phyloP scores from a whole-genome alignment of 306 rosid species.

The Begonia masoniana region DNA sequence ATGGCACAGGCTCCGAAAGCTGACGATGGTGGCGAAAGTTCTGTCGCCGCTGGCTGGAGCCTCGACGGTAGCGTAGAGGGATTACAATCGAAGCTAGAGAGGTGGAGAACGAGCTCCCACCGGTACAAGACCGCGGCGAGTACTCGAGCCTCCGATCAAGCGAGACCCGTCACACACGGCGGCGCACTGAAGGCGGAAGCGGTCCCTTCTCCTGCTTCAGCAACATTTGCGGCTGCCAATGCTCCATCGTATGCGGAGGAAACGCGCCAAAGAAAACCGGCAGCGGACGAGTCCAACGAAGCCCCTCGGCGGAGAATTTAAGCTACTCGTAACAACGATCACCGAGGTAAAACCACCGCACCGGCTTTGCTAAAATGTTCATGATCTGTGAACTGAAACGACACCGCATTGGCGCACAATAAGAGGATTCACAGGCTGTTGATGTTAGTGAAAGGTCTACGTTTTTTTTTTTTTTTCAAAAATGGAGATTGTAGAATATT shows the following conservation, averaged over 20 bases:
- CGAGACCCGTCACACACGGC: conserved; percentile 19
- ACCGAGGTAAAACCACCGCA: too few relatives aligned
- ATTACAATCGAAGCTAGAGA: conserved; percentile 54
- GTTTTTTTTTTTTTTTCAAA: too few relatives aligned
- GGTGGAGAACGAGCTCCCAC: conserved; percentile 67
- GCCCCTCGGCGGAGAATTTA: conserved; percentile 22
- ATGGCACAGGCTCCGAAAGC: conserved; percentile 26
- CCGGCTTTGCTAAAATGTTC: too few relatives aligned
- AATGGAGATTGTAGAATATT: too few relatives aligned
- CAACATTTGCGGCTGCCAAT: conserved; percentile 73
- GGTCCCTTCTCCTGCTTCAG: conserved; percentile 91
- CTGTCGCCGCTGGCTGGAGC: conserved; percentile 49
- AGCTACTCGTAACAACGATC: conserved; percentile 22
- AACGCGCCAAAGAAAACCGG: conserved; percentile 15
- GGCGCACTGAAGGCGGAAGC: conserved; percentile 29
- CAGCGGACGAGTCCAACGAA: conserved; percentile 15
- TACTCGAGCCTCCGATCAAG: conserved; percentile 14
- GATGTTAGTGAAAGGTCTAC: too few relatives aligned
- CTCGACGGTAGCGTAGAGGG: conserved; percentile 59
- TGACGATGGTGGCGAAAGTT: conserved; percentile 41
- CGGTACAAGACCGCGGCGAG: conserved; percentile 52
- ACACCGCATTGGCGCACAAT: too few relatives aligned
- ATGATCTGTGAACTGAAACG: too few relatives aligned
- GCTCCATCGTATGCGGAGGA: conserved; percentile 74
- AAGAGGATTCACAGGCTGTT: too few relatives aligned